Evolutionary conservation across 306 rosid species (phyloP), one percentile per base, ranked within the genome.

Genomic region (Oemleria cerasiformis): DNA sequence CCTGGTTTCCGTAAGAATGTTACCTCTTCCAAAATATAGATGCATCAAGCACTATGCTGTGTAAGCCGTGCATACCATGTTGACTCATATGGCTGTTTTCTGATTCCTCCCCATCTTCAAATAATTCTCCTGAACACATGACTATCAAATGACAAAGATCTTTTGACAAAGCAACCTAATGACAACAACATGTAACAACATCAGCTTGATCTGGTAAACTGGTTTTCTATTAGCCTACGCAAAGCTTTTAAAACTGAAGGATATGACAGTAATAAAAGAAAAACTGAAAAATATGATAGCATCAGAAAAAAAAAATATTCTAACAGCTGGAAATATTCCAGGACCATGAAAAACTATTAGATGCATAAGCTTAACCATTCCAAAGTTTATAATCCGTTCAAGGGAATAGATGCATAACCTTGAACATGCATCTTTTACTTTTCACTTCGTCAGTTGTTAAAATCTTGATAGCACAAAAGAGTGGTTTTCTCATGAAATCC

Each of bases 21-120:
- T 88, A 93, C 98, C 98, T 88, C 77, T 83, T 91, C 89, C 88
- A 90, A 70, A 93, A 90, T 86, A 90, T 87, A 71, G 97, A 71
- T 47, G 98, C 90, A 73, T 90, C 83, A 25, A 93, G 88, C 76
- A 90, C 88, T 72, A 91, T 73, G 85, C 90, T 87, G 78, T 93
- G 98, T 79, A 91, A 77, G 78, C 96, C 97, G 78, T 81, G 85
- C 76, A 72, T 83, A 75, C 70, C 84, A 60, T 55, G 69, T 81
- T 72, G 81, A 69, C 79, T 67, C 82, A 75, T 80, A 54, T 63
- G 68, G 62, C 61, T 45, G 49, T 66, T 73, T 50, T 76, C 78
- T 67, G 79, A 71, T 76, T 75, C 86, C 53, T 81, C 70, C 43
- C 65, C 69, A 70, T 73, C 85, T 67, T 79, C 81, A 77, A 81